phyloP scores from a whole-genome alignment of 2,329 filamentous ascomycete genomes.

The Scedosporium dehoogii region DNA sequence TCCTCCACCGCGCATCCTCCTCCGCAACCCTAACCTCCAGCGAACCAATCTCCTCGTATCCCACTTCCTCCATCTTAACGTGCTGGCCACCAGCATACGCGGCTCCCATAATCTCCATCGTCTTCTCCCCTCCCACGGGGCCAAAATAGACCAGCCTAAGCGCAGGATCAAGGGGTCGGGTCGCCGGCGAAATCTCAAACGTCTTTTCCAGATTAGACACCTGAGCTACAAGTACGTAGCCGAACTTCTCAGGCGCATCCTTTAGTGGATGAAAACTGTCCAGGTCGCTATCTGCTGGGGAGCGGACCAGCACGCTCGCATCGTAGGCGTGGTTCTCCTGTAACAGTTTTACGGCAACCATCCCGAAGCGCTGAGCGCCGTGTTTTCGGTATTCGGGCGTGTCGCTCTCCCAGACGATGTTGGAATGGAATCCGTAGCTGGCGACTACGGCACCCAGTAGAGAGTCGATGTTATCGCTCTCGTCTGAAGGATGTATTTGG shows the following conservation, averaged over 20 bases:
- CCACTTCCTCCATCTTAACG: slow-evolving; percentile 47
- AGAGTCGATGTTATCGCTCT: slow-evolving; percentile 22
- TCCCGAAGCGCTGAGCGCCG: slow-evolving; percentile 69
- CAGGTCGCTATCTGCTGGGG: slow-evolving; percentile 2
- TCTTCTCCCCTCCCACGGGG: slow-evolving; percentile 50
- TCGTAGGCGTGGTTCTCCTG: slow-evolving; percentile 39
- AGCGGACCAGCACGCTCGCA: slow-evolving; percentile 29
- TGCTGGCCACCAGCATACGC: slow-evolving; percentile 51
- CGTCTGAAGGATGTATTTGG: slow-evolving; percentile 4
- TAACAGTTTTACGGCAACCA: slow-evolving; percentile 73
- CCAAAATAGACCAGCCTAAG: slow-evolving; percentile 70
- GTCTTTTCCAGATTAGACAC: slow-evolving; percentile 74
- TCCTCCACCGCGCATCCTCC: slow-evolving; percentile 63
- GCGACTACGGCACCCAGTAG: slow-evolving; percentile 74
- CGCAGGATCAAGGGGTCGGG: slow-evolving; percentile 58
- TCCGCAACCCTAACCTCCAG: slow-evolving; percentile 59
- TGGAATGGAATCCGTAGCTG: slow-evolving; percentile 84
- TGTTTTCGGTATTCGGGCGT: slow-evolving; percentile 69
- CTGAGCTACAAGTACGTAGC: slow-evolving; percentile 66
- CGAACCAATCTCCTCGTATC: slow-evolving; percentile 61
- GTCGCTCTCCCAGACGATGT: slow-evolving; percentile 84
- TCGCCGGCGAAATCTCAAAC: slow-evolving; percentile 72
- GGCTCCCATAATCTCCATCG: slow-evolving; percentile 66
- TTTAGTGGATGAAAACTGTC: slow-evolving; percentile 17
- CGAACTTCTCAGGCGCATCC: slow-evolving; percentile 40